Evolutionary conservation across 2,329 filamentous ascomycete species (phyloP).

Genomic region (Coniochaeta prunicola): DNA sequence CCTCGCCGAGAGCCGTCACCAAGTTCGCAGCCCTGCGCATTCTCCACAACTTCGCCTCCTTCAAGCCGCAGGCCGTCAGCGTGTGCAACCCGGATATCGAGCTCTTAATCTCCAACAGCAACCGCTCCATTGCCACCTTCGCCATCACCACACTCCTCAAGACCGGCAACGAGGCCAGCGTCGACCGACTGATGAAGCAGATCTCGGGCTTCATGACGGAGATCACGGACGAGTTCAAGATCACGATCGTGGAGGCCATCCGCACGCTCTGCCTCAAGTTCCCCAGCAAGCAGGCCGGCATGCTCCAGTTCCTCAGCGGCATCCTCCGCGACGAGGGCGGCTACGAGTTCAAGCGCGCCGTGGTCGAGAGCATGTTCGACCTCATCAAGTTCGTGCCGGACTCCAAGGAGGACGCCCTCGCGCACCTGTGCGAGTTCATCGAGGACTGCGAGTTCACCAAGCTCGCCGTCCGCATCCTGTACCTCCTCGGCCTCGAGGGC

Average conservation of each 20-base stretch:
- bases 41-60: slow-evolving; percentile 90
- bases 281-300: slow-evolving; percentile 93
- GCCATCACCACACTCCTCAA: slow-evolving; percentile 97
- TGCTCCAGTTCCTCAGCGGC: slow-evolving; percentile 95
- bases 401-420: slow-evolving; percentile 71
- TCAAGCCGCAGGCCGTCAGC: slow-evolving; percentile 89
- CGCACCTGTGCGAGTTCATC: slow-evolving; percentile 97
- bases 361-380: slow-evolving; percentile 99
- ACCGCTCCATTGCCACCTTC: slow-evolving; percentile 95
- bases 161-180: slow-evolving; percentile 95
- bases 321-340: slow-evolving; percentile 94
- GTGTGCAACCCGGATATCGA: slow-evolving; percentile 97
- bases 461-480: slow-evolving; percentile 87
- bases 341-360: slow-evolving; percentile 95
- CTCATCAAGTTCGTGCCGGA: slow-evolving; percentile 98
- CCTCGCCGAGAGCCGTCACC: slow-evolving; percentile 87
- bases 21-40: slow-evolving; percentile 97
- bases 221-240: slow-evolving; percentile 99
- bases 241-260: slow-evolving; percentile 98
- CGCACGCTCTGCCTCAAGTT: slow-evolving; percentile 96
- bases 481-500: slow-evolving; percentile 88
- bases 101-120: slow-evolving; percentile 90
- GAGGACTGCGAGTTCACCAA: slow-evolving; percentile 99
- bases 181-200: slow-evolving; percentile 97
- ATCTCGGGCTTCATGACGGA: slow-evolving; percentile 98